Base-by-base conservation (phyloP, 2,329 filamentous ascomycete genomes). In the Aspergillus cejpii region DNA sequence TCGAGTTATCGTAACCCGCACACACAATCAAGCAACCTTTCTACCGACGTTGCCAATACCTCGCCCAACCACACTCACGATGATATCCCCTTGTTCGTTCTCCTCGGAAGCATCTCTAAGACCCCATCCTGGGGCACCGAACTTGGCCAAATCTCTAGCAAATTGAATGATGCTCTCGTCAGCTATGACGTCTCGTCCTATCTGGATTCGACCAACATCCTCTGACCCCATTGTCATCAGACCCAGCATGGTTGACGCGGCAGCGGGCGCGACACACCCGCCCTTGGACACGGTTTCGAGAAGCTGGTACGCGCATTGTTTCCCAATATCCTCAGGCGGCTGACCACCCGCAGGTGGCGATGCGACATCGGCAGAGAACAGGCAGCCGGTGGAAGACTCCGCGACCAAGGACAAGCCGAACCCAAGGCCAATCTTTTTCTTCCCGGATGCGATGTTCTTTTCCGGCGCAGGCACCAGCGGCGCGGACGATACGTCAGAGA, bases 191-290 rank as follows among this genome's bases (percentile, higher is more conserved):
- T 91, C 85, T 57, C 81, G 83, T 24, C 90, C 88, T 47, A 98
- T 64, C 51, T 87, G 80, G 54, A 98, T 66, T 47, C 92, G 79
- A 3, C 92, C 92, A 11, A 98, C 89, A 66, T 98, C 92, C 64
- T 97, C 92, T 1, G 85, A 87, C 0, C 92, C 92, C 92, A 98
- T 97, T 26, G 90, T 88, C 92, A 98, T 98, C 51, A 98, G 74
- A 14, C 83, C 86, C 42, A 98, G 67, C 52, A 95, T 77, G 0
- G 84, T 91, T 2, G 80, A 74, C 4, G 83, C 82, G 2, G 87
- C 85, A 2, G 84, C 77, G 11, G 74, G 75, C 42, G 82, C 84
- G 2, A 87, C 85, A 63, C 88, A 95, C 1, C 92, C 92, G 8
- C 90, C 91, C 56, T 83, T 79, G 41, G 79, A 79, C 49, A 97